These are phyloP conservation scores for Populus euphratica DNA, from an alignment of 345 rosid genomes.

Conservation along the genomic window DNA sequence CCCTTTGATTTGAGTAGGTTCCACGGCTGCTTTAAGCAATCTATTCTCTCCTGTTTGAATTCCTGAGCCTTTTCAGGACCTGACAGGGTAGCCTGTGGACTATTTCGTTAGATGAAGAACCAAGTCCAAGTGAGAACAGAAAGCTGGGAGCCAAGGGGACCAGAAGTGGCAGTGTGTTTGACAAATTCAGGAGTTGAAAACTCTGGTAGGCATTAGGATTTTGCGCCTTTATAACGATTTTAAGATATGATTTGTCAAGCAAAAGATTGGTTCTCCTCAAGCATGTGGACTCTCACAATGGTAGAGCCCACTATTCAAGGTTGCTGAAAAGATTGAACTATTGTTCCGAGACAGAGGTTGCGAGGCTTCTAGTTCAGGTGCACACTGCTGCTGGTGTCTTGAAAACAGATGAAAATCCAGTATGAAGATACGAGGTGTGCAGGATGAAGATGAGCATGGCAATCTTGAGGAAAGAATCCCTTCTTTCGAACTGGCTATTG, in stretches of 20 bases:
- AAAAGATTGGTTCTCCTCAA: constrained; percentile 26
- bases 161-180: constrained; percentile 39
- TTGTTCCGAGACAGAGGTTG: constrained; percentile 89
- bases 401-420: constrained; percentile 65
- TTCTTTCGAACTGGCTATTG: constrained; percentile 52
- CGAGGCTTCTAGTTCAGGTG: constrained; percentile 98
- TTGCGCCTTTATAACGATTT: constrained; percentile 40
- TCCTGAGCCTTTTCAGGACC: constrained; percentile 41
- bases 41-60: constrained; percentile 63
- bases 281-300: too few species aligned
- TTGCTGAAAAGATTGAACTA: constrained; percentile 68
- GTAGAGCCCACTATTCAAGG: constrained; percentile 31
- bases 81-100: constrained; percentile 36
- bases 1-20: constrained; percentile 78
- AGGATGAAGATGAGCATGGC: constrained; percentile 70
- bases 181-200: constrained; percentile 32
- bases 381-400: constrained; percentile 57
- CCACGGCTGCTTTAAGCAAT: constrained; percentile 78
- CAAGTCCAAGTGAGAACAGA: constrained; percentile 44
- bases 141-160: constrained; percentile 62
- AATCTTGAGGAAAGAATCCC: constrained; percentile 97
- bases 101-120: constrained; percentile 41
- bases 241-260: constrained; percentile 46
- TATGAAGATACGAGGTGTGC: constrained; percentile 35
- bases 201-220: constrained; percentile 25